These are phyloP conservation scores for Populus deltoides DNA, from an alignment of 345 rosid species.

Conservation along the genomic window DNA sequence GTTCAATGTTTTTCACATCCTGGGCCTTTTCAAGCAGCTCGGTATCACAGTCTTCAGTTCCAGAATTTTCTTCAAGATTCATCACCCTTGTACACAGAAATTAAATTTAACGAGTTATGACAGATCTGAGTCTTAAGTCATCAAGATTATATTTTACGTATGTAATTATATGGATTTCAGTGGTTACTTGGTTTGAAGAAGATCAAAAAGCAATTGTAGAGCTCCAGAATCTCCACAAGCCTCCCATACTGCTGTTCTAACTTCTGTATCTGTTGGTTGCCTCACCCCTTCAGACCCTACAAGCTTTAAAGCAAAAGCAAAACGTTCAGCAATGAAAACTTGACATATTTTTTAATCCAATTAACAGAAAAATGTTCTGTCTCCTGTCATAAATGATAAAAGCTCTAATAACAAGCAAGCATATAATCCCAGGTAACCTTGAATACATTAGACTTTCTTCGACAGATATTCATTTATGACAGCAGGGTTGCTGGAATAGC, in stretches of 20 bases:
- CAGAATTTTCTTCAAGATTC: conserved; percentile 76
- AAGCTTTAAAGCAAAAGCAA: conserved; percentile 44
- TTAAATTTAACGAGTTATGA: neutral
- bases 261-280: conserved; percentile 71
- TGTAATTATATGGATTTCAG: neutral
- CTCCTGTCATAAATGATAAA: too few relatives aligned
- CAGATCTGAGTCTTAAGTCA: neutral
- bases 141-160: neutral
- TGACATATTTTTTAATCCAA: neutral
- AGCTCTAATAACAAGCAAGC: too few relatives aligned
- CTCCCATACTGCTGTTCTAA: conserved; percentile 91
- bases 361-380: too few relatives aligned
- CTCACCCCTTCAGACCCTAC: conserved; percentile 57
- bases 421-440: too few relatives aligned
- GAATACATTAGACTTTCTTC: too few relatives aligned
- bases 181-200: conserved; percentile 79
- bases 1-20: conserved; percentile 27
- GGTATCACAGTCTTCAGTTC: conserved; percentile 55
- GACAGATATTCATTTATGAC: too few relatives aligned
- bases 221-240: conserved; percentile 94
- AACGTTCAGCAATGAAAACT: neutral
- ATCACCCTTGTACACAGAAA: conserved; percentile 47
- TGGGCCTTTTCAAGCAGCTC: conserved; percentile 44
- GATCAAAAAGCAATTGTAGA: conserved; percentile 85
- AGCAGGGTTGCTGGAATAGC: too few relatives aligned